Percentiles rank a stretch among this genome's conserved stretches.
Conservation (phyloP, 257 asterid genomes). For the Solanum sejunctum region DNA sequence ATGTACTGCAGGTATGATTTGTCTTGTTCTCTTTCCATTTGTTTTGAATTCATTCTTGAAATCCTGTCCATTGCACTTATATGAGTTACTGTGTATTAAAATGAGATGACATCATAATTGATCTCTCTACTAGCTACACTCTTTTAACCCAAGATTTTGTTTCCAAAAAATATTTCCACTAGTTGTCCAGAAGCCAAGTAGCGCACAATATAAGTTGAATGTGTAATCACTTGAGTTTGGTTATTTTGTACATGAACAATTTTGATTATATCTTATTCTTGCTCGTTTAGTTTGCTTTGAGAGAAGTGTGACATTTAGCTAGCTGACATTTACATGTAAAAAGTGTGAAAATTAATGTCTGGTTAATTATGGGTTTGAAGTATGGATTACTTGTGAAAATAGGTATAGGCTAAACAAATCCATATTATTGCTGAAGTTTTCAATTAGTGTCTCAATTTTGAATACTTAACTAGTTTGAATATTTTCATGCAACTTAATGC, state of each 20-base stretch:
- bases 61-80: neutral
- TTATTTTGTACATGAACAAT: too few species aligned
- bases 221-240: neutral
- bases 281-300: neutral
- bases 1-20: conserved; percentile 77
- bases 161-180: neutral
- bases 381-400: neutral
- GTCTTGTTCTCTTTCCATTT: neutral
- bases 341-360: neutral
- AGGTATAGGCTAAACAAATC: neutral
- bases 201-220: neutral
- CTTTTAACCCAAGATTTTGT: neutral
- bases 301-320: neutral
- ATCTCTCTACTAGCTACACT: neutral
- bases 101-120: neutral
- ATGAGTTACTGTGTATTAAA: neutral
- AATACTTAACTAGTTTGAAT: neutral
- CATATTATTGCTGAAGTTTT: neutral
- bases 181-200: neutral
- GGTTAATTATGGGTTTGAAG: neutral
- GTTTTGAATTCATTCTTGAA: neutral
- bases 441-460: neutral
- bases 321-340: neutral
- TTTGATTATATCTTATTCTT: neutral
- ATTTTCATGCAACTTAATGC: neutral